Base-by-base conservation (phyloP, 768 basidiomycete species). In the Agaricus sinodeliciosus region DNA sequence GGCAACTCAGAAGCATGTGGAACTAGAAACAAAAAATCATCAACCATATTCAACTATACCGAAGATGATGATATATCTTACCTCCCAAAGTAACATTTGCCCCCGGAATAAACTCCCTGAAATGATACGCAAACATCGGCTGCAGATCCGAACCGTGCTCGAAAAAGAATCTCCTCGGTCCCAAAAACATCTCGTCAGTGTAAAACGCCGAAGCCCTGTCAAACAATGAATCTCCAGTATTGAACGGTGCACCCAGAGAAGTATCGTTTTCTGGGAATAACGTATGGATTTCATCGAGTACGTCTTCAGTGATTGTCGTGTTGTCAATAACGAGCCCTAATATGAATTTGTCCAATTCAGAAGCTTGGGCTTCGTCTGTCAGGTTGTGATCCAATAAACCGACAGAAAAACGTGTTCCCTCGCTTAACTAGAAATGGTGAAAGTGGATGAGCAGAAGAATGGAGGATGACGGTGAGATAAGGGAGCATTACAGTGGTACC, bases 171-270 rank as follows among this genome's bases (percentile, higher is more conserved):
- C 81, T 66, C 27, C 80, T 60, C 0, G 78, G 71, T 0, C 74
- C 69, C 28, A 82, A 65, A 61, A 72, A 84, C 77, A 81, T 82
- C 48, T 71, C 66, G 55, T 78, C 79, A 0, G 77, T 78, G 57
- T 83, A 84, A 76, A 78, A 84, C 0, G 80, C 69, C 42, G 65
- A 75, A 0, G 71, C 76, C 42, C 81, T 63, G 58, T 84, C 81
- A 50, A 79, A 84, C 6, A 84, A 66, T 8, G 75, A 76, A 60
- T 84, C 79, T 0, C 82, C 81, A 0, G 79, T 84, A 51, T 77
- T 75, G 67, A 80, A 82, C 0, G 74, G 71, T 0, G 73, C 75
- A 3, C 80, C 79, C 3, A 73, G 61, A 2, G 69, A 59, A 2
- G 72, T 66, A 47, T 78, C 74, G 46, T 81, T 75, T 0, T 75